These are phyloP conservation scores for Ceratocystis harringtonii DNA, from an alignment of 2,329 filamentous ascomycete species.

Conservation along the genomic window DNA sequence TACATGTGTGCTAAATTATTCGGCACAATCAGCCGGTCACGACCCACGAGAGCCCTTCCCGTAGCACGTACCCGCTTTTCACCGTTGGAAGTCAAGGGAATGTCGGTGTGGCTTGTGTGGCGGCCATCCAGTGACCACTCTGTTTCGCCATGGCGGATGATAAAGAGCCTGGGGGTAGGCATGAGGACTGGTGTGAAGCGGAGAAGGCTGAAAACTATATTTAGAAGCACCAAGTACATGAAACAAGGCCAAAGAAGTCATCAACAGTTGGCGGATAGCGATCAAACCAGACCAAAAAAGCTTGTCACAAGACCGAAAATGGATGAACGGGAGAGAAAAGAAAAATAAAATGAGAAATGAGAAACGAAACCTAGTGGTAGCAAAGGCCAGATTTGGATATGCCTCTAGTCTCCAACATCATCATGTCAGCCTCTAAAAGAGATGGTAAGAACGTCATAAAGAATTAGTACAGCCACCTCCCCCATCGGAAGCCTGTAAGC, in stretches of 20 bases:
- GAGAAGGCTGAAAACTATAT: not conserved
- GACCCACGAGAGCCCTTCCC: slow-evolving; percentile 67
- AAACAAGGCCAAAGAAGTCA: not conserved
- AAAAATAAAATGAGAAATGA: not conserved
- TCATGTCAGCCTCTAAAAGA: not conserved
- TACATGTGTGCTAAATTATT: slow-evolving; percentile 71
- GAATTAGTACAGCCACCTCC: not conserved
- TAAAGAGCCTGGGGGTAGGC: slow-evolving; percentile 57
- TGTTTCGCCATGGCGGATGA: slow-evolving; percentile 83
- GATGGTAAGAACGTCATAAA: not conserved
- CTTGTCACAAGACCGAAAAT: not conserved
- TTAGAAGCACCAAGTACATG: not conserved
- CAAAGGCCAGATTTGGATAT: not conserved
- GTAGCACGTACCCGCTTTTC: slow-evolving; percentile 63
- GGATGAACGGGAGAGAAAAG: not conserved
- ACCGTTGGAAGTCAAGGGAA: slow-evolving; percentile 68
- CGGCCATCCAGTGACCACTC: slow-evolving; percentile 82
- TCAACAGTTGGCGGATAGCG: not conserved
- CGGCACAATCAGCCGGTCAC: slow-evolving; percentile 72
- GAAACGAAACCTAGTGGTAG: not conserved
- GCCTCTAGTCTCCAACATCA: not conserved
- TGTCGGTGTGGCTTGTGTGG: slow-evolving; percentile 76
- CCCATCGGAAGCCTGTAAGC: not conserved
- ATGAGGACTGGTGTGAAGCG: slow-evolving; percentile 19
- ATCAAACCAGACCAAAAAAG: not conserved